Conservation (phyloP, 2,329 filamentous ascomycete genomes). For the Pseudogymnoascus sp. region DNA sequence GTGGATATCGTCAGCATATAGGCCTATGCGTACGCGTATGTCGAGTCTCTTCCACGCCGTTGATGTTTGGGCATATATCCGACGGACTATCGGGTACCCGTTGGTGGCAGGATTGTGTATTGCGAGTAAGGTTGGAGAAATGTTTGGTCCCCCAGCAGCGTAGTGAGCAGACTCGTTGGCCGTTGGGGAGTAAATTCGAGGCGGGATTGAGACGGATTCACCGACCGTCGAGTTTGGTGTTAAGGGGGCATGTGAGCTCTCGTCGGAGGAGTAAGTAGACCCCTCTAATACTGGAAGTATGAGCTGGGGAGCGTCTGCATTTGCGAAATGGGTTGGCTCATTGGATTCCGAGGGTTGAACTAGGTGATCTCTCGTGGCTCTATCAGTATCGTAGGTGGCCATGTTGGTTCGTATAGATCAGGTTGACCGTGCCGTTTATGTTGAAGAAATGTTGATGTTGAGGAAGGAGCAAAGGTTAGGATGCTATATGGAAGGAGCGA, state of each 20-base stretch:
- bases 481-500: not conserved
- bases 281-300: not conserved
- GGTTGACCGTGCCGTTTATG: not conserved
- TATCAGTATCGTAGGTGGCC: not conserved
- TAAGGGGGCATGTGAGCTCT: not conserved
- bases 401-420: not conserved
- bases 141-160: not conserved
- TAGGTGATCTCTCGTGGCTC: too few species aligned
- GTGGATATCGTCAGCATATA: not conserved
- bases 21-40: not conserved
- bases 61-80: not conserved
- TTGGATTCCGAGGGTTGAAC: not conserved
- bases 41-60: not conserved
- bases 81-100: not conserved
- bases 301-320: not conserved
- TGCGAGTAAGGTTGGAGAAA: not conserved
- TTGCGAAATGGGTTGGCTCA: not conserved
- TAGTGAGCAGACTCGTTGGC: not conserved
- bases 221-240: not conserved
- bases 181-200: not conserved
- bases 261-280: not conserved
- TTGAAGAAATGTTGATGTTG: not conserved
- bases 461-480: not conserved
- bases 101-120: not conserved
- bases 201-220: not conserved